A percentile compares a stretch with the other conserved stretches of the same genome.
These are phyloP conservation scores for Avena eriantha DNA, from an alignment of 176 grass and related monocot species.

Conservation along the genomic window DNA sequence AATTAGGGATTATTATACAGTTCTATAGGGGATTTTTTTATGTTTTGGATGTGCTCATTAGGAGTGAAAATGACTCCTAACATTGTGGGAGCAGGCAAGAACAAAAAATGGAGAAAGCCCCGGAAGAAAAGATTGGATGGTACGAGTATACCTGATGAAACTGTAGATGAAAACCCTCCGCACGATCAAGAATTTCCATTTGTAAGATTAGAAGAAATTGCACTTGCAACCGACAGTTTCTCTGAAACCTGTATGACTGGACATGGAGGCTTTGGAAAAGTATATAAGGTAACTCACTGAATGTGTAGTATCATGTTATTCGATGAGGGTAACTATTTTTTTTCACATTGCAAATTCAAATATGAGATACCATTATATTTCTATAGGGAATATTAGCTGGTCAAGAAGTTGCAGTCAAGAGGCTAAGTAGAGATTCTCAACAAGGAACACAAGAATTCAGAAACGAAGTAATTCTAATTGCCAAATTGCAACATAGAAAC, in stretches of 20 bases:
- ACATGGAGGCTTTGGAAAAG: constrained; percentile 47
- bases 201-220: constrained; percentile 32
- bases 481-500: neutral
- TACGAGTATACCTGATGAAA: neutral
- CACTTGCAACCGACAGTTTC: constrained; percentile 33
- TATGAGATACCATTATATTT: neutral
- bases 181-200: constrained; percentile 30
- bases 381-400: neutral
- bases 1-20: neutral
- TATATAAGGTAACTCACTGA: constrained; percentile 38
- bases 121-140: neutral
- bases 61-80: neutral
- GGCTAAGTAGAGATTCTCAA: neutral
- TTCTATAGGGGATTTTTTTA: neutral
- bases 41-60: neutral
- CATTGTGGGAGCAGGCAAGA: neutral
- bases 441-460: neutral
- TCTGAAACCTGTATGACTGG: constrained; percentile 23
- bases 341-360: neutral
- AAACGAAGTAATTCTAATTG: constrained; percentile 17
- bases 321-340: neutral
- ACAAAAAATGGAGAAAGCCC: neutral
- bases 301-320: neutral
- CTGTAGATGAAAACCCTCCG: neutral
- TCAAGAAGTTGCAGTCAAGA: neutral